Base-by-base conservation (phyloP, 1,284 basidiomycete genomes). In the Malassezia sp. region DNA sequence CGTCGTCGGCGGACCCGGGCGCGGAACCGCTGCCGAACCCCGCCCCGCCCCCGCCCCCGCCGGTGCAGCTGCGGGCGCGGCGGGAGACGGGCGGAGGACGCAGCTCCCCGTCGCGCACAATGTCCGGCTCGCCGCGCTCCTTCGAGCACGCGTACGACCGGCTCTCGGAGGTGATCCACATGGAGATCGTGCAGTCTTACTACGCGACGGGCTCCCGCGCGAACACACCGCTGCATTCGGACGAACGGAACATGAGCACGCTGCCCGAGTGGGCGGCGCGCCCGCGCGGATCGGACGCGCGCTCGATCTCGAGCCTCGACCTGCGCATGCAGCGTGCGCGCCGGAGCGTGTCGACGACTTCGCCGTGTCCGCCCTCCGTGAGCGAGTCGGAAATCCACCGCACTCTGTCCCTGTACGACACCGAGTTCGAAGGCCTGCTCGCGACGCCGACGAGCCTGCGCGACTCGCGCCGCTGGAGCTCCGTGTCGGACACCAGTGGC, bases 151-250 rank as follows among this genome's bases (percentile, higher is more conserved):
- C 38, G 27, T 39, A 38, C 15, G 30, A 50, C 8, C 42, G 48
- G 12, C 30, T 50, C 12, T 50, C 48, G 15, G 48, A 50, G 18
- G 22, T 30, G 35, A 34, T 50, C n/a, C 48, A 50, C 26, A 34
- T 38, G 9, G 48, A 50, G 11, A 50, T 50, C 34, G 14, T 50
- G 9, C 42, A 45, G 26, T 37, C 34, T 2, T 50, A 50, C 30
- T 38, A 34, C 17, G 27, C 17, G 10, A 33, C 7, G 18, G 15
- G 24, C 8, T 33, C 38, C 5, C 32, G 38, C 21, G 14, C 20
- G n/a, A 21, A 32, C 7, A 48, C 45, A 10, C 45, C 45, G 15
- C 12, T 35, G 21, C 32, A 32, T 15, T 15, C 31, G 20, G 26
- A 40, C 22, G 26, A 40, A 3, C 15, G 20, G 7, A 9, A n/a